Conservation (phyloP, 495 filamentous ascomycete genomes). For the Aspergillus ellipticus region DNA sequence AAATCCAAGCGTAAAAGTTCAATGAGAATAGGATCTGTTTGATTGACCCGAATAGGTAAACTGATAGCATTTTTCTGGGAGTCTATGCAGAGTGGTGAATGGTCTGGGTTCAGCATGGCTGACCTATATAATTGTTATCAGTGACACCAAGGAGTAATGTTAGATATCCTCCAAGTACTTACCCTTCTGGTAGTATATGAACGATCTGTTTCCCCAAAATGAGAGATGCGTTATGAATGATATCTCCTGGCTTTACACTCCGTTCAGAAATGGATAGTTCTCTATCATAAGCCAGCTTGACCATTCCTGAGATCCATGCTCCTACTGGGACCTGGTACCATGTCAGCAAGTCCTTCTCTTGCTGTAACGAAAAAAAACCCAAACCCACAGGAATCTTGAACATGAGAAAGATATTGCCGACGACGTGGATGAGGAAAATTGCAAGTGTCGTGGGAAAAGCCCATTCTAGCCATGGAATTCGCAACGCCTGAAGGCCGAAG, state of each 20-base stretch:
- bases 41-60: conserved; percentile 89
- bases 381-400: conserved; percentile 74
- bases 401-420: conserved; percentile 81
- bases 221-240: conserved; percentile 84
- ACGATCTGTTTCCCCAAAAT: conserved; percentile 95
- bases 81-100: conserved; percentile 72
- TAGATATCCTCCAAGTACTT: conserved; percentile 24
- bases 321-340: conserved; percentile 57
- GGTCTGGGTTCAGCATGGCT: conserved; percentile 78
- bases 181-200: conserved; percentile 95
- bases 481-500: conserved; percentile 75
- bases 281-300: conserved; percentile 78
- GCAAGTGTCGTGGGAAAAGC: conserved; percentile 63
- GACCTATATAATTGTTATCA: conserved; percentile 49
- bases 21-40: conserved; percentile 80
- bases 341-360: conserved; percentile 18
- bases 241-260: conserved; percentile 77
- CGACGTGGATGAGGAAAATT: conserved; percentile 63
- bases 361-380: conserved; percentile 16
- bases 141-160: background rate
- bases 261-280: conserved; percentile 87
- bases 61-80: conserved; percentile 51
- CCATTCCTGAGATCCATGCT: conserved; percentile 61
- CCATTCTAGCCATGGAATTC: conserved; percentile 95
- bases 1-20: conserved; percentile 83